A percentile compares a stretch with the other conserved stretches of the same genome.
Conservation (phyloP, 441 rosid species). For the Croton laevigatus region DNA sequence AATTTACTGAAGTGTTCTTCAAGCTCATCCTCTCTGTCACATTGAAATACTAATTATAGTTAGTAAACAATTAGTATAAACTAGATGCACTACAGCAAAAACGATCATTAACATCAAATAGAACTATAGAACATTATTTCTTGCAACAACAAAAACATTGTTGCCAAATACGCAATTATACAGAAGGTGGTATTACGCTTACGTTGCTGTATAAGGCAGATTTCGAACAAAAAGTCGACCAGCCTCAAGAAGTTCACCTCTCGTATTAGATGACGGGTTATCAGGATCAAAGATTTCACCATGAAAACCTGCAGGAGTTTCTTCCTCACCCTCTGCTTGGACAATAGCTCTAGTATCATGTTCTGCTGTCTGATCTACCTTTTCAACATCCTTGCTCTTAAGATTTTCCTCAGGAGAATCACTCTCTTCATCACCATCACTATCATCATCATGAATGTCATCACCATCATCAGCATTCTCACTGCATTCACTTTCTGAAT, state of each 20-base stretch:
- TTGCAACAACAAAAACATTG: neutral
- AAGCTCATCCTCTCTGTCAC: slow-evolving; percentile 81
- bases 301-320: slow-evolving; percentile 33
- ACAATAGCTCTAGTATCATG: slow-evolving; percentile 23
- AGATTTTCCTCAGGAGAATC: slow-evolving; percentile 21
- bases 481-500: slow-evolving; percentile 69
- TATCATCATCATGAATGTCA: slow-evolving; percentile 16
- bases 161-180: neutral
- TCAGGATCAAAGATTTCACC: slow-evolving; percentile 38
- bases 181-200: slow-evolving; percentile 18
- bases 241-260: slow-evolving; percentile 44
- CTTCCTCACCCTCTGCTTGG: slow-evolving; percentile 35
- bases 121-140: neutral
- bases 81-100: neutral
- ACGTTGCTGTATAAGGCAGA: slow-evolving; percentile 78
- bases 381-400: slow-evolving; percentile 17
- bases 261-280: slow-evolving; percentile 29
- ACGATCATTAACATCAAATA: neutral
- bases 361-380: slow-evolving; percentile 16
- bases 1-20: slow-evolving; percentile 59
- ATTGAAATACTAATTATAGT: slow-evolving; percentile 14
- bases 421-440: slow-evolving; percentile 19
- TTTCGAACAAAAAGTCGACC: slow-evolving; percentile 84
- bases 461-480: slow-evolving; percentile 34
- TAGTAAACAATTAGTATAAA: neutral